Evolutionary conservation across 345 rosid species (phyloP).

Genomic region (Boechera stricta): DNA sequence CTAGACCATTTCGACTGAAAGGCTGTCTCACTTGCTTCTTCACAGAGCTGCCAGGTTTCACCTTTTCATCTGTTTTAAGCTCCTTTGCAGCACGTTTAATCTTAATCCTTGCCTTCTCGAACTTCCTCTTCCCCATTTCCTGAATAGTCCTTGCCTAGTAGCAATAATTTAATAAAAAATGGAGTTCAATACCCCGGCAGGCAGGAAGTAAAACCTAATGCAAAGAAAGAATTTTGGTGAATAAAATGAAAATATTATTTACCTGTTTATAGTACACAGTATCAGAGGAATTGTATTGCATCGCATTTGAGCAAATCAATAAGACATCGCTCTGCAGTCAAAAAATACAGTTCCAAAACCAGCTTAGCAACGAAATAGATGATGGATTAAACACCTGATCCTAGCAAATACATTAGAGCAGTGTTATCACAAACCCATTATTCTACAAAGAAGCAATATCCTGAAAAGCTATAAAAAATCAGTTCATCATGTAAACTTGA

Average conservation of each 20-base stretch:
- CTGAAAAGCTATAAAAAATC: slow-evolving; percentile 25
- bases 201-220: not conserved
- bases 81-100: slow-evolving; percentile 62
- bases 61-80: slow-evolving; percentile 56
- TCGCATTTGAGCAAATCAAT: slow-evolving; percentile 84
- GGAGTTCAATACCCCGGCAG: not conserved
- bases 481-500: slow-evolving; percentile 11
- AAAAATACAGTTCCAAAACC: slow-evolving; percentile 44
- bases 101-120: slow-evolving; percentile 63
- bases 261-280: slow-evolving; percentile 84
- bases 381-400: not conserved
- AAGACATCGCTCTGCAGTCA: slow-evolving; percentile 73
- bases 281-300: slow-evolving; percentile 80
- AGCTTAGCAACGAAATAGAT: slow-evolving; percentile 51
- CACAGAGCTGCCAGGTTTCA: slow-evolving; percentile 48
- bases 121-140: slow-evolving; percentile 74
- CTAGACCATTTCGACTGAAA: slow-evolving; percentile 50
- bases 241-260: slow-evolving; percentile 24
- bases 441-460: slow-evolving; percentile 24
- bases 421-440: not conserved
- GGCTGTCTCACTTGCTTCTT: slow-evolving; percentile 73
- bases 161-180: slow-evolving; percentile 20
- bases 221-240: slow-evolving; percentile 10
- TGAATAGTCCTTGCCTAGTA: slow-evolving; percentile 73
- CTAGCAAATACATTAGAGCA: not conserved